A percentile compares a stretch with the other conserved stretches of the same genome.
Evolutionary conservation across 1,284 basidiomycete genomes (phyloP).

Genomic region (Ustilago xerochloae): DNA sequence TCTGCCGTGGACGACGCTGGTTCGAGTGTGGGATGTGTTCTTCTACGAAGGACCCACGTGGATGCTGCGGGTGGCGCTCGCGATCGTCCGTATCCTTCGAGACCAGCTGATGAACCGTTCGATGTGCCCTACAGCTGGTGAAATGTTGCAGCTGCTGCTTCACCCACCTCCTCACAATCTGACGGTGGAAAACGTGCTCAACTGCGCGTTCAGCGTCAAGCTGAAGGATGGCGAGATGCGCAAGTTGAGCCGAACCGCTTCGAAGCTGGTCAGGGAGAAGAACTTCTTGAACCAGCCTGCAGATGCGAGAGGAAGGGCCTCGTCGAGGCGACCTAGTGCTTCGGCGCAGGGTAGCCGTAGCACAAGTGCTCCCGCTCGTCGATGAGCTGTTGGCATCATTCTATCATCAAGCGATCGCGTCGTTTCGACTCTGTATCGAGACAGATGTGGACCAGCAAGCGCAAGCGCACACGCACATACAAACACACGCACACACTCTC

Average conservation of each 20-base stretch:
- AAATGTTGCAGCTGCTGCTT: constrained; percentile 72
- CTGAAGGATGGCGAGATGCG: constrained; percentile 84
- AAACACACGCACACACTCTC: too few species aligned
- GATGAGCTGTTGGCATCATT: constrained; percentile 10
- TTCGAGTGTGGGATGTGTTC: constrained; percentile 88
- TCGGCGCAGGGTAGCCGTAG: constrained; percentile 12
- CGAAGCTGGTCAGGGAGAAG: constrained; percentile 57
- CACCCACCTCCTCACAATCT: constrained; percentile 70
- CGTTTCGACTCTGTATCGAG: too few species aligned
- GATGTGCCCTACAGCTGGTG: constrained; percentile 70
- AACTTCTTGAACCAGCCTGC: constrained; percentile 35
- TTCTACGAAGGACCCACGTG: constrained; percentile 79
- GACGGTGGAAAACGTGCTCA: constrained; percentile 73
- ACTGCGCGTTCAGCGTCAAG: constrained; percentile 76
- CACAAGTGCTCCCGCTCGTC: constrained; percentile 31
- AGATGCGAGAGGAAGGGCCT: constrained; percentile 25
- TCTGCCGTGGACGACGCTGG: constrained; percentile 80
- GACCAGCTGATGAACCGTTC: constrained; percentile 74
- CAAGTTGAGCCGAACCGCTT: constrained; percentile 72
- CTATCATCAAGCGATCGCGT: too few species aligned
- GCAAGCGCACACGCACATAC: too few species aligned
- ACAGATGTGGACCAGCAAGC: too few species aligned
- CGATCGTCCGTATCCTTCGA: constrained; percentile 75
- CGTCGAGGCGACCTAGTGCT: constrained; percentile 1
- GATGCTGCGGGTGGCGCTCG: constrained; percentile 82